A percentile compares a stretch with the other conserved stretches of the same genome.
Evolutionary conservation across 805 yeast genomes (phyloP).

Genomic region (Myxozyma geophila): DNA sequence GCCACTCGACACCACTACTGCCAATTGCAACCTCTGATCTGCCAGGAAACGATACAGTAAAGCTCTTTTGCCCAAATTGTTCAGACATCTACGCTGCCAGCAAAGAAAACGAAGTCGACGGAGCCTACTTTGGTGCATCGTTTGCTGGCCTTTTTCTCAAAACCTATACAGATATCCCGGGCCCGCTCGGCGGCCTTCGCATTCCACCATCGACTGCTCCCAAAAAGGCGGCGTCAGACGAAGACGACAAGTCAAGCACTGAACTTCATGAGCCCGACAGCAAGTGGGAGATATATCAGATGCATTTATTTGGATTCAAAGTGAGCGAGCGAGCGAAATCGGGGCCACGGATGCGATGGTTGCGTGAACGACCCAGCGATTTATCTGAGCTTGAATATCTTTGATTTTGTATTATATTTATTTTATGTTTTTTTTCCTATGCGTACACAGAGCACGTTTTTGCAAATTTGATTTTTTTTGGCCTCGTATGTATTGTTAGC

Average conservation of each 20-base stretch:
- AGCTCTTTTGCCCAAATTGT: constrained; percentile 94
- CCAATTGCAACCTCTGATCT: constrained; percentile 92
- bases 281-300: constrained; percentile 52
- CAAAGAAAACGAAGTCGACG: constrained; percentile 87
- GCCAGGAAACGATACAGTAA: constrained; percentile 88
- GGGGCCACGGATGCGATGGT: constrained; percentile 97
- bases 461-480: neutral
- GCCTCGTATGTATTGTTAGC: neutral
- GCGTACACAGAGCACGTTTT: neutral
- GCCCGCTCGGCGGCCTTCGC: constrained; percentile 31
- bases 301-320: constrained; percentile 86
- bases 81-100: constrained; percentile 83
- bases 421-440: neutral
- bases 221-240: neutral
- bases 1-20: constrained; percentile 86
- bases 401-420: constrained; percentile 4
- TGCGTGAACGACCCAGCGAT: constrained; percentile 58
- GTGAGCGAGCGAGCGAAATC: constrained; percentile 71
- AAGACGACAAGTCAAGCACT: neutral
- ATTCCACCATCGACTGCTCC: constrained; percentile 45
- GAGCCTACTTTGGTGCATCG: constrained; percentile 95
- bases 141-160: constrained; percentile 92
- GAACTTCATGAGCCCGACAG: constrained; percentile 3
- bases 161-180: constrained; percentile 78
- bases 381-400: constrained; percentile 8